Percentiles rank a stretch among this genome's conserved stretches.
These are phyloP conservation scores for Glycine soja DNA, from an alignment of 306 rosid genomes.

Conservation along the genomic window DNA sequence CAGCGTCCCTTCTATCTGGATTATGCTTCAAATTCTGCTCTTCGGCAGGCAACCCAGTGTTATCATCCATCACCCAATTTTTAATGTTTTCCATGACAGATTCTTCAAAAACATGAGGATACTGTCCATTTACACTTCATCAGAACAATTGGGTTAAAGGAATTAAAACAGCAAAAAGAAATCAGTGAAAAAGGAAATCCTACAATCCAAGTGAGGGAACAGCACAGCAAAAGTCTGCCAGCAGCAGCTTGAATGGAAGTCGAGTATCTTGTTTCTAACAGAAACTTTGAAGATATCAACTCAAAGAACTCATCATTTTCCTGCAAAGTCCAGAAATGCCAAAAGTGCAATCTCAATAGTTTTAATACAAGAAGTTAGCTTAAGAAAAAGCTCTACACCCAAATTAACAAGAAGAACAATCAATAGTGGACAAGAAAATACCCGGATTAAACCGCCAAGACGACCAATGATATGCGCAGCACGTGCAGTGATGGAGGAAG, in stretches of 20 bases:
- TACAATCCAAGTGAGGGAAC: constrained; percentile 90
- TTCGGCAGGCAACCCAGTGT: constrained; percentile 52
- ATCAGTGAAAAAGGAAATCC: constrained; percentile 31
- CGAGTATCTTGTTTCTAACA: constrained; percentile 73
- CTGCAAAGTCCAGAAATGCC: constrained; percentile 49
- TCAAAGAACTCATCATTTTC: constrained; percentile 95
- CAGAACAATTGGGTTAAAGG: constrained; percentile 34
- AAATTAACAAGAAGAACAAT: not conserved
- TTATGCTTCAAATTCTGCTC: constrained; percentile 69
- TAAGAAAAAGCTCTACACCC: not conserved
- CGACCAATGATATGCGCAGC: constrained; percentile 84
- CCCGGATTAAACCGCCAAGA: constrained; percentile 84
- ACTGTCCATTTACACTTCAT: constrained; percentile 63
- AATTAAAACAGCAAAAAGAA: not conserved
- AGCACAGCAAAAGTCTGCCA: constrained; percentile 74
- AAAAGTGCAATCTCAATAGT: constrained; percentile 6
- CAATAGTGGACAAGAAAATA: constrained; percentile 43
- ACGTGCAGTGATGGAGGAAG: constrained; percentile 78
- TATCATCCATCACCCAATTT: constrained; percentile 84
- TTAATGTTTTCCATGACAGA: constrained; percentile 74
- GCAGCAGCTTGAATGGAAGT: constrained; percentile 79
- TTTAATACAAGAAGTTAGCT: not conserved
- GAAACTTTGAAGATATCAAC: constrained; percentile 83
- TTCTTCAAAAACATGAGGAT: constrained; percentile 95
- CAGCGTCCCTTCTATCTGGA: constrained; percentile 59